Conservation (phyloP, 2,329 filamentous ascomycete species). For the Tolypocladium pustulatum region DNA sequence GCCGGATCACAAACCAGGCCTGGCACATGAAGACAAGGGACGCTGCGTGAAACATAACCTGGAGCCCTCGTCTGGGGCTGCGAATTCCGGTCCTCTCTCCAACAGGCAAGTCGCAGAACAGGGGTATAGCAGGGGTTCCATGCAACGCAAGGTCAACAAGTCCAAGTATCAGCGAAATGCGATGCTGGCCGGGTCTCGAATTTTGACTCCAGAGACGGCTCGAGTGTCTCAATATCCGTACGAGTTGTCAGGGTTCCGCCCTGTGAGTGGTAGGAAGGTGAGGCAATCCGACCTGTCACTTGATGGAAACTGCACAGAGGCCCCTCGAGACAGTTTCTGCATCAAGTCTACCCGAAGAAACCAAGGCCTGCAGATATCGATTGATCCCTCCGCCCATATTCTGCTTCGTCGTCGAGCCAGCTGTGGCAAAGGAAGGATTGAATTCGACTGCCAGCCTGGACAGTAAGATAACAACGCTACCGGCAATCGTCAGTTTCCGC, state of each 20-base stretch:
- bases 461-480: not conserved
- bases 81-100: not conserved
- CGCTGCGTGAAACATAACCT: not conserved
- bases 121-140: not conserved
- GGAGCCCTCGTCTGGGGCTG: not conserved
- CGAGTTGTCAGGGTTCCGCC: not conserved
- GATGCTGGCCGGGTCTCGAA: not conserved
- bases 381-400: not conserved
- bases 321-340: not conserved
- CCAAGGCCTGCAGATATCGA: not conserved
- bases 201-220: not conserved
- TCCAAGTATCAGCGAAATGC: not conserved
- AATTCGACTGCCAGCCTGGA: not conserved
- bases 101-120: not conserved
- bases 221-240: not conserved
- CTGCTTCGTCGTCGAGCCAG: not conserved
- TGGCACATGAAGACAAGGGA: not conserved
- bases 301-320: not conserved
- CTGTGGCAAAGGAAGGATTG: not conserved
- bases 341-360: not conserved
- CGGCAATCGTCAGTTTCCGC: not conserved
- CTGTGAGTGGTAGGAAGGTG: not conserved
- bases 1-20: not conserved
- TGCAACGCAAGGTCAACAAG: not conserved
- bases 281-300: not conserved